Evolutionary conservation across 441 rosid genomes (phyloP).

Genomic region (Gossypium lobatum): DNA sequence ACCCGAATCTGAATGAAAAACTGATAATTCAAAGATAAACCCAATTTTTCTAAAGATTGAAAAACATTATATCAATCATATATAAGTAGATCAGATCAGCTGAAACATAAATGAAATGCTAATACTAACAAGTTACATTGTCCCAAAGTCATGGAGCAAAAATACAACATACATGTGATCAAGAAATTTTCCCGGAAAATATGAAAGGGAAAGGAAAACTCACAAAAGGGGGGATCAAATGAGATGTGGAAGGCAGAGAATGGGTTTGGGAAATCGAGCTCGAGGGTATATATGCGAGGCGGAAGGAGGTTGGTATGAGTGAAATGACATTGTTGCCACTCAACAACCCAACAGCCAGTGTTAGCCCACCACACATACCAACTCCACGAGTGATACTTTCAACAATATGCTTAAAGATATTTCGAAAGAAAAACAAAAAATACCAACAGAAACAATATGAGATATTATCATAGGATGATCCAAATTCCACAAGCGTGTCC

Average conservation of each 20-base stretch:
- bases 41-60: background rate
- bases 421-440: too few relatives aligned
- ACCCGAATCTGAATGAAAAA: background rate
- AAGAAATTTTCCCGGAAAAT: background rate
- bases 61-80: background rate
- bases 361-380: background rate
- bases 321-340: constrained; percentile 12
- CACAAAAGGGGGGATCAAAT: background rate
- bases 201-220: background rate
- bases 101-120: background rate
- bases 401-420: too few relatives aligned
- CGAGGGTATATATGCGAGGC: background rate
- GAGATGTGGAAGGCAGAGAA: background rate
- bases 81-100: background rate
- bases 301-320: constrained; percentile 3
- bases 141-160: background rate
- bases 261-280: background rate
- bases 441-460: too few relatives aligned
- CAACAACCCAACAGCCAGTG: background rate
- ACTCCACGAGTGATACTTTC: background rate
- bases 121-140: background rate
- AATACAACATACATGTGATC: background rate
- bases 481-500: background rate
- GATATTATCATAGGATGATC: background rate
- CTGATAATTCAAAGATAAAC: background rate